Evolutionary conservation across 164 flowering plant genomes (phyloP), one percentile per base, ranked within the genome.

Genomic region (Berberis thunbergii): DNA sequence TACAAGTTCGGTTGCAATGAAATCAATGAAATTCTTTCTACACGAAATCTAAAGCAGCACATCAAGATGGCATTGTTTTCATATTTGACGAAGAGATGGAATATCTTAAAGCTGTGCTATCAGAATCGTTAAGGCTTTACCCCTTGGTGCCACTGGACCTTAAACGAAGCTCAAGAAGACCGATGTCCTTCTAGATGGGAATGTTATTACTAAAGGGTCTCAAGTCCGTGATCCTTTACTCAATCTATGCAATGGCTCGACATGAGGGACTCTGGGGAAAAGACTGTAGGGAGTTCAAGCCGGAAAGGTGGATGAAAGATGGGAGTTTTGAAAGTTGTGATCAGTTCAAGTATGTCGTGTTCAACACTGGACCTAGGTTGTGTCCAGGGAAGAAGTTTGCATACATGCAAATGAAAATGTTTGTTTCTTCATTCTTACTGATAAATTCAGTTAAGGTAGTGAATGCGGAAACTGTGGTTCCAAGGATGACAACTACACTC

Each of bases 1-100:
- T 83, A 88, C 96, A 0, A 80, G 82, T 71, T 84, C 91, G 0
- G 91, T 86, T 2, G 91, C 82, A 7, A 62, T 0, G 96, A 88
- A 58, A 70, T 86, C 43, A 26, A 46, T 1, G 63, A 60, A 9
- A 75, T 83, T 50, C 2, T 79, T 7, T 38, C 45, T 38, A 13
- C 7, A 5, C 63, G 64, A 5, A 52, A 52, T 6, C 1, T 4
- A 4, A 57, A 57, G 1, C 46, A 41, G 43, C 6, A 43, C 6
- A 13, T 41, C 6, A 43, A 26, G 26, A 54, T 3, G 60, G 55
- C 0, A 6, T 64, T 1, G 63, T 72, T 41, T 82, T 81, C 57
- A 68, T 72, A 1, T 56, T 49, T 1, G 76, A 76, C n/a, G 85
- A 82, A 49, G 39, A 75, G 43, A 84, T 88, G 96, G 85, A 72